Base-by-base conservation (phyloP, 202 grass and related monocot genomes). In the Hordeum pubiflorum region DNA sequence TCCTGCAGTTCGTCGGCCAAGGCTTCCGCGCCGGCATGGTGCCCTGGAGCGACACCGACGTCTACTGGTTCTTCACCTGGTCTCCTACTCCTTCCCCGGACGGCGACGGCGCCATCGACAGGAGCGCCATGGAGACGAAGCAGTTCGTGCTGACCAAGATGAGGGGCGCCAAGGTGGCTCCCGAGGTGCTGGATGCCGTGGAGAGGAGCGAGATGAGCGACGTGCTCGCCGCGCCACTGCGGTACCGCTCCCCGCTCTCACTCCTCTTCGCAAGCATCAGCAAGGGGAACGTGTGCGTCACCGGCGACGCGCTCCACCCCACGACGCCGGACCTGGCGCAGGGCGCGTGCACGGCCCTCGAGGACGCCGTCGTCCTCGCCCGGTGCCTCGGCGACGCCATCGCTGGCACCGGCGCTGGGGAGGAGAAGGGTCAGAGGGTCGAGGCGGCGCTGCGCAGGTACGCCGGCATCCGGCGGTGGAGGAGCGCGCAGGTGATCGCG, bases 31-130 rank as follows among this genome's bases (percentile, higher is more conserved):
- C 46, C 1, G 90, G 86, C 26, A 10, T 92, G n/a, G 4, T 86
- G 17, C 83, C 83, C 26, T 75, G 75, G 33, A 46, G 48, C 12
- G 65, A 58, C 12, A 86, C 40, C 13, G 76, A 10, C 24, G 18
- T 86, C 6, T 92, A 87, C 64, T 92, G 90, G 90, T 92, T 86
- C 58, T 84, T 81, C 58, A 76, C 83, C 4, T 92, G 90, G 90
- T 21, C 86, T 18, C 17, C 48, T 18, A 2, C 48, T 52, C 48
- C 39, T 31, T 76, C 5, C 31, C 10, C 22, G 2, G 14, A 7
- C 58, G 15, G 18, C 14, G n/a, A n/a, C n/a, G n/a, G n/a, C n/a
- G n/a, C n/a, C n/a, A n/a, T n/a, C n/a, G n/a, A n/a, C n/a, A n/a
- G n/a, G n/a, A n/a, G n/a, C n/a, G n/a, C n/a, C n/a, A n/a, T n/a